Evolutionary conservation across 73 alveolate species (phyloP).

Genomic region (Paramecium primaurelia): DNA sequence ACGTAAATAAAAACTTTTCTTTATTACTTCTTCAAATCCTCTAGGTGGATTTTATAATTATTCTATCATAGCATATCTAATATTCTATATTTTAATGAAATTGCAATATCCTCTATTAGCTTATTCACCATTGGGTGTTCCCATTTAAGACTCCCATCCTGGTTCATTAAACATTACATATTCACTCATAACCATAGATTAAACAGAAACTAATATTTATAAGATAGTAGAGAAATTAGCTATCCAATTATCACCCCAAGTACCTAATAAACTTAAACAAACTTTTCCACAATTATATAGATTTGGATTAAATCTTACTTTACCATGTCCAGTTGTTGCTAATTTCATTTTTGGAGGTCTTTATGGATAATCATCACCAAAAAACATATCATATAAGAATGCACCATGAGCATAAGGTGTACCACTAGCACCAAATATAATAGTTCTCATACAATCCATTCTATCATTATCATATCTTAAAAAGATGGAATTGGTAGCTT

Average conservation of each 20-base stretch:
- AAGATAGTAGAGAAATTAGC: slow-evolving; percentile 92
- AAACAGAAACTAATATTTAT: slow-evolving; percentile 87
- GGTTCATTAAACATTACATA: slow-evolving; percentile 97
- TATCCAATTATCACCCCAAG: slow-evolving; percentile 99
- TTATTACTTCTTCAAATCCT: slow-evolving; percentile 87
- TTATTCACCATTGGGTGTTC: slow-evolving; percentile 90
- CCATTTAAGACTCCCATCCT: slow-evolving; percentile 95
- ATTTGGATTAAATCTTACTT: slow-evolving; percentile 95
- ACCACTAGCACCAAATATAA: slow-evolving; percentile 93
- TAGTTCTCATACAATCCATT: slow-evolving; percentile 92
- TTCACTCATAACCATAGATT: slow-evolving; percentile 95
- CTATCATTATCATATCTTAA: slow-evolving; percentile 88
- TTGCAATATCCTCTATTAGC: slow-evolving; percentile 94
- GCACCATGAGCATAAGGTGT: slow-evolving; percentile 98
- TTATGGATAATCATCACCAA: slow-evolving; percentile 89
- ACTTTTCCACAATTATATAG: slow-evolving; percentile 95
- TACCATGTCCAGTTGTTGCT: slow-evolving; percentile 94
- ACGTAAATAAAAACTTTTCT: slow-evolving; percentile 75
- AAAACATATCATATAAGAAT: slow-evolving; percentile 86
- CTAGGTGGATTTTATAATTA: slow-evolving; percentile 86
- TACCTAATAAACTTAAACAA: slow-evolving; percentile 90
- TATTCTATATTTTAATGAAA: slow-evolving; percentile 89
- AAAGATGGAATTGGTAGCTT: slow-evolving; percentile 91
- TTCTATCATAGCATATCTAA: slow-evolving; percentile 93
- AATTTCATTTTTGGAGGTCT: slow-evolving; percentile 90